These are phyloP conservation scores for Smallanthus sonchifolius DNA, from an alignment of 129 eudicot genomes.

Conservation along the genomic window DNA sequence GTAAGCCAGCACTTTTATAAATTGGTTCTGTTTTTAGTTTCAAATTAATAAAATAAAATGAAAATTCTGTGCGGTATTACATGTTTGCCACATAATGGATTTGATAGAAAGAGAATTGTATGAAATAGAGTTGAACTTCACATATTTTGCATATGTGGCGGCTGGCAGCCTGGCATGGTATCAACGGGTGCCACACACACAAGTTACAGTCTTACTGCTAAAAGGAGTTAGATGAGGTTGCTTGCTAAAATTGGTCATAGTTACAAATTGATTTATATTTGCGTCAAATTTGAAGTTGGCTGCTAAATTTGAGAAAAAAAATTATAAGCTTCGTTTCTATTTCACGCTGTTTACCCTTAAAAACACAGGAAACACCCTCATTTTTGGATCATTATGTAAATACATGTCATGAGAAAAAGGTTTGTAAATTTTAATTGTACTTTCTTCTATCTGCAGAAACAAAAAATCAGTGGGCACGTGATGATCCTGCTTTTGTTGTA, in stretches of 20 bases:
- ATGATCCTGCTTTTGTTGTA: constrained; percentile 98
- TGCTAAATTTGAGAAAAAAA: background rate
- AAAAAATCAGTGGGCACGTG: constrained; percentile 99
- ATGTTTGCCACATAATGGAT: background rate
- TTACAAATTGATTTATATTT: background rate
- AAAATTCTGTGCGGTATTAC: background rate
- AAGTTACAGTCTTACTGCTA: background rate
- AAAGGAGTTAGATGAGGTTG: background rate
- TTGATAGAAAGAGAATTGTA: background rate
- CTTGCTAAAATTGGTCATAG: background rate
- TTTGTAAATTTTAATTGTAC: background rate
- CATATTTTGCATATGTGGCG: background rate
- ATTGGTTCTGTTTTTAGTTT: background rate
- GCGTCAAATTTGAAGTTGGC: background rate
- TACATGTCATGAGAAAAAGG: background rate
- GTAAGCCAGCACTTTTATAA: constrained; percentile 47
- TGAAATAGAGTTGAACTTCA: background rate
- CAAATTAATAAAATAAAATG: background rate
- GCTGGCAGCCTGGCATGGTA: background rate
- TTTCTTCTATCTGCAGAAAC: constrained; percentile 63
- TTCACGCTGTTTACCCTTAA: background rate
- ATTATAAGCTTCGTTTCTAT: background rate
- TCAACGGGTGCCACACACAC: background rate
- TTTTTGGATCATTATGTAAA: background rate
- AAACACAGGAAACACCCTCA: background rate